Evolutionary conservation across 2,329 filamentous ascomycete genomes (phyloP), one percentile per base, ranked within the genome.

Genomic region (Apiospora marii): DNA sequence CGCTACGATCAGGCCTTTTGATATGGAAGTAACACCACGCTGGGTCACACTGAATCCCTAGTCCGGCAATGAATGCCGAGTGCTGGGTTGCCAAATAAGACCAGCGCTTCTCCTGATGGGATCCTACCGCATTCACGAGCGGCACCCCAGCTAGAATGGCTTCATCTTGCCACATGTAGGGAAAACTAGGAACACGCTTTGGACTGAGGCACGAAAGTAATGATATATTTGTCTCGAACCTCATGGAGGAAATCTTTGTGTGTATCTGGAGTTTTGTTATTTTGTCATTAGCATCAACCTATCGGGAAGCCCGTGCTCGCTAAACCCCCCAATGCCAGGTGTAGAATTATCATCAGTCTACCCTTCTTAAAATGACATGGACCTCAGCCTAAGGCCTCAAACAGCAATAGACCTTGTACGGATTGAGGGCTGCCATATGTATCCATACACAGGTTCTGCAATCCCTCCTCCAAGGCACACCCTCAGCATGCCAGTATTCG

Each of bases 251-350:
- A 64, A 41, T 58, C 30, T 41, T 64, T 41, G 16, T 64, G 16
- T 64, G 53, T 64, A 41, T 64, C 58, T 64, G 58, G 41, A 64
- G 58, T 64, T 64, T 58, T 48, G 58, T 64, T 64, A 10, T 34
- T 48, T 49, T 64, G 13, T 64, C 58, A 64, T 64, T 64, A 64
- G 58, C 58, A 64, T 64, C 58, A 64, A 64, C 58, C 30, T 64
- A 41, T 64, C 6, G 58, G 58, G 58, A 14, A 64, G 34, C n/a
- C 34, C 58, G n/a, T 64, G 24, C 58, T 64, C 58, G 58, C 58
- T 64, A 64, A n/a, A 37, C 37, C 34, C 19, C 58, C 58, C 30
- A 64, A 41, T 64, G 10, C 19, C 10, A 64, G 58, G 58, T 13
- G 58, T 41, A 64, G 58, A 64, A 41, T 64, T 34, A 64, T 41